Evolutionary conservation across 805 yeast species (phyloP).

Genomic region (Suhomyces sp.): DNA sequence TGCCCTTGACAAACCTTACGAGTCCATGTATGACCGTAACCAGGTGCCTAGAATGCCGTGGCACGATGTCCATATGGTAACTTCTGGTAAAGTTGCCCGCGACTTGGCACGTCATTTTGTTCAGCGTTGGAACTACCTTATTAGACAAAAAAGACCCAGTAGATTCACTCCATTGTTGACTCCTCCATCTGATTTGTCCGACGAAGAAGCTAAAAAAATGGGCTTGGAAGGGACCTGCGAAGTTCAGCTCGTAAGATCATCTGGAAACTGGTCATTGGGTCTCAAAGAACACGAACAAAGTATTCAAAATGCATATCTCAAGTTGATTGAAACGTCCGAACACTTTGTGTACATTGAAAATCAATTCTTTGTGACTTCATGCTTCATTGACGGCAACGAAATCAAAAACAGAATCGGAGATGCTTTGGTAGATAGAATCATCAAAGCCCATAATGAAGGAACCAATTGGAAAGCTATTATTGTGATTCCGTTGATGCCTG

Average conservation of each 20-base stretch:
- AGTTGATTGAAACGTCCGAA: conserved; percentile 84
- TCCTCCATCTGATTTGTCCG: conserved; percentile 87
- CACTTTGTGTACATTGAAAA: conserved; percentile 94
- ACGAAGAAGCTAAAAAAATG: conserved; percentile 60
- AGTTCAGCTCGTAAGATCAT: conserved; percentile 82
- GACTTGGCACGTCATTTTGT: conserved; percentile 92
- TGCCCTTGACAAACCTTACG: conserved; percentile 80
- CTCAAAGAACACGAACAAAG: conserved; percentile 80
- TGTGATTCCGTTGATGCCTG: conserved; percentile 95
- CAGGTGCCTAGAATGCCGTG: conserved; percentile 94
- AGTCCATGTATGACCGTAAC: conserved; percentile 84
- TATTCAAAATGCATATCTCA: conserved; percentile 89
- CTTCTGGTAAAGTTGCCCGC: conserved; percentile 91
- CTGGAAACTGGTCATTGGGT: conserved; percentile 93
- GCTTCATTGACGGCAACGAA: conserved; percentile 76
- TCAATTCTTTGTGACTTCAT: conserved; percentile 91
- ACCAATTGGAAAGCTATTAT: conserved; percentile 87
- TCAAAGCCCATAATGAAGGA: conserved; percentile 76
- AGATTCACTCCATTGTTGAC: conserved; percentile 86
- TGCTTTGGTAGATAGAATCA: conserved; percentile 94
- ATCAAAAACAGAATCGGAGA: conserved; percentile 90
- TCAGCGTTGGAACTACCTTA: conserved; percentile 93
- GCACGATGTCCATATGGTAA: conserved; percentile 98
- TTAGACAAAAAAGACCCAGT: conserved; percentile 92
- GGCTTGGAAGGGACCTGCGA: conserved; percentile 84